Base-by-base conservation (phyloP, 2,329 filamentous ascomycete species). In the Trichoderma endophyticum region DNA sequence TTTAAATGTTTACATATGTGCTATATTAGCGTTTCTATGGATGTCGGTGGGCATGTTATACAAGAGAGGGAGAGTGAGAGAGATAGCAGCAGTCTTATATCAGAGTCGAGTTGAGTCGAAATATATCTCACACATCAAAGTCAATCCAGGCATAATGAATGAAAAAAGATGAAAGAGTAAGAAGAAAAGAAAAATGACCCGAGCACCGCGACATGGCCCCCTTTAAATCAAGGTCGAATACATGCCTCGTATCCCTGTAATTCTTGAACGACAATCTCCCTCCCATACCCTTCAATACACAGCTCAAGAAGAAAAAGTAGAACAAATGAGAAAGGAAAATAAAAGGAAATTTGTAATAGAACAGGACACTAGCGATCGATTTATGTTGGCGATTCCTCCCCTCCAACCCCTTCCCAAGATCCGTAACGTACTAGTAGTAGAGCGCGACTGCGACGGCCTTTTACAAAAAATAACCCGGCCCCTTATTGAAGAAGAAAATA, bases 21-120 rank as follows among this genome's bases (percentile, higher is more conserved):
- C 39, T 60, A 63, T 72, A 69, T 72, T 72, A 69, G 70, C 71
- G 66, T 57, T 64, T 66, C 54, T 62, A 62, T 70, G 67, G 57
- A 14, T 71, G 34, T 71, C 68, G 54, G 56, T 36, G 57, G 67
- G 61, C 39, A n/a, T 51, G 21, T 62, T 51, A 54, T 70, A 43
- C 65, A 68, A 60, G 54, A 60, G 56, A 28, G 12, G 48, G 65
- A 26, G 26, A 21, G 65, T 32, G 34, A 30, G 12, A 51, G 51
- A 34, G 26, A 32, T 11, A 62, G 39, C 6, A 24, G 39, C 57
- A 70, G 39, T 39, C 18, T 70, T 62, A n/a, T 62, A n/a, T 61
- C 30, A 70, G n/a, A 54, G 30, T 54, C 15, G 30, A 62, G 67
- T 54, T 59, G 48, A 71, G 51, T 64, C 61, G 60, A 39, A 43